Conservation (phyloP, 371 early-diverging fungal species). For the Actinomortierella ambigua region DNA sequence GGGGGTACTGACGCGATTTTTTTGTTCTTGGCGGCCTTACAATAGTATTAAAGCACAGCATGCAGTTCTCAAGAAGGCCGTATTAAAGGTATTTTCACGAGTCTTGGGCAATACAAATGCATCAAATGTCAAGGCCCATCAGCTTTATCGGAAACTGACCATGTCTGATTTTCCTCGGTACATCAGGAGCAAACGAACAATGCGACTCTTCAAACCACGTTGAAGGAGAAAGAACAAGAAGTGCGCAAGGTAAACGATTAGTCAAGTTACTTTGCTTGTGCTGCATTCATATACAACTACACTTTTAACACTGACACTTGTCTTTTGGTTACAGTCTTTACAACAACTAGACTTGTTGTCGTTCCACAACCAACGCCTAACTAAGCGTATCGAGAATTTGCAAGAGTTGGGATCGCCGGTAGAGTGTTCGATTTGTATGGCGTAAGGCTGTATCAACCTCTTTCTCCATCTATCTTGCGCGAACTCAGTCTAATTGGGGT, state of each 20-base stretch:
- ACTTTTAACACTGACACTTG: neutral
- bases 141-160: too few species aligned
- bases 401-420: slow-evolving; percentile 58
- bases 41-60: slow-evolving; percentile 68
- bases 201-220: slow-evolving; percentile 57
- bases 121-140: too few species aligned
- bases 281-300: neutral
- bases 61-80: slow-evolving; percentile 65
- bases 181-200: slow-evolving; percentile 67
- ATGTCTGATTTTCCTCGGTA: too few species aligned
- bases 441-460: too few species aligned
- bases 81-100: slow-evolving; percentile 55
- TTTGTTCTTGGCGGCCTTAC: neutral
- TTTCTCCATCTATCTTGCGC: too few species aligned
- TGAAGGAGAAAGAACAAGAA: slow-evolving; percentile 71
- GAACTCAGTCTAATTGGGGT: slow-evolving; percentile 10
- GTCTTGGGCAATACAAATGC: too few species aligned
- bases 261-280: neutral
- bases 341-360: slow-evolving; percentile 66
- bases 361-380: slow-evolving; percentile 69
- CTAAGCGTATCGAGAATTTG: slow-evolving; percentile 67
- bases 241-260: slow-evolving; percentile 55
- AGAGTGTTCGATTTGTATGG: neutral
- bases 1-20: neutral
- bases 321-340: slow-evolving; percentile 29